phyloP scores from a whole-genome alignment of 257 asterid species.

The Ligustrum vulgare region DNA sequence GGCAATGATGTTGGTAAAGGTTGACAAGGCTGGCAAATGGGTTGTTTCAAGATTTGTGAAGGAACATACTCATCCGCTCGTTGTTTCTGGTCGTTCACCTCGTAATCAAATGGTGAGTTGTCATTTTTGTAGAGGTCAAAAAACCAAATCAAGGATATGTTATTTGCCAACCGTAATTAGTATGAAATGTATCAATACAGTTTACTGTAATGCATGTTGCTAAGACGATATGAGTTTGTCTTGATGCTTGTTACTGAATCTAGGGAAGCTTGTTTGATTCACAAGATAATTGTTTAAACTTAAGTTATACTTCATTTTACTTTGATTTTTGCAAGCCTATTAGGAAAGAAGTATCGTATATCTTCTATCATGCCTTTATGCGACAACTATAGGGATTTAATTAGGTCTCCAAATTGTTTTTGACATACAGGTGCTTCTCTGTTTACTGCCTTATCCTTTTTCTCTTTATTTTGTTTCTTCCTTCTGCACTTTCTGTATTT shows the following conservation, averaged over 20 bases:
- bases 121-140: background rate
- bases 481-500: background rate
- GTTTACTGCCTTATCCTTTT: background rate
- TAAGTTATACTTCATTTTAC: background rate
- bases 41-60: constrained; percentile 40
- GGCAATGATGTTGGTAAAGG: constrained; percentile 54
- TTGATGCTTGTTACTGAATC: background rate
- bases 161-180: background rate
- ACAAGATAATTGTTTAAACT: background rate
- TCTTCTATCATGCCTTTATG: background rate
- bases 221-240: background rate
- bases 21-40: constrained; percentile 44
- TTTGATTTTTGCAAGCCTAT: background rate
- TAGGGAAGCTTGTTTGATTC: background rate
- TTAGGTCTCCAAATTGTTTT: background rate
- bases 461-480: background rate
- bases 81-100: constrained; percentile 22
- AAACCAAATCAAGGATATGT: background rate
- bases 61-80: constrained; percentile 39
- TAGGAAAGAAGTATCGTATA: background rate
- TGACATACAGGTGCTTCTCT: background rate
- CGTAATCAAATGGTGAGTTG: constrained; percentile 30
- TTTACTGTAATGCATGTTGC: background rate
- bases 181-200: background rate
- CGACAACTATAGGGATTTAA: background rate